A percentile compares a stretch with the other conserved stretches of the same genome.
phyloP scores from a whole-genome alignment of 306 rosid genomes.

The Acmispon strigosus region DNA sequence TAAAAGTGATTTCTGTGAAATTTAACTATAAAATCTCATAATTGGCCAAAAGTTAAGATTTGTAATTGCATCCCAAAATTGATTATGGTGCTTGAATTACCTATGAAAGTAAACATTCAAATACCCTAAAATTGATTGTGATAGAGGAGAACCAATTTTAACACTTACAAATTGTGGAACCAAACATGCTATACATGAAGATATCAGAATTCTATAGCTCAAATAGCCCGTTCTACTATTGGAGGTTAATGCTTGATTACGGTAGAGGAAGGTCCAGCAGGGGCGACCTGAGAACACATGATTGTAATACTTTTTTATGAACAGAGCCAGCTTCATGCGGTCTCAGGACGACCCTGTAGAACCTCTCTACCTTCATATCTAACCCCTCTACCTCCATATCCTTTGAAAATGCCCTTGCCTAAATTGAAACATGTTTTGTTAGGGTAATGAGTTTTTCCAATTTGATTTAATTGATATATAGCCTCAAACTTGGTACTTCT shows the following conservation, averaged over 20 bases:
- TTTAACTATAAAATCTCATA: no score
- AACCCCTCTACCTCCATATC: conserved; percentile 34
- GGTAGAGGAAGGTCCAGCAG: conserved; percentile 44
- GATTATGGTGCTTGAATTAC: no score
- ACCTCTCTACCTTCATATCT: conserved; percentile 34
- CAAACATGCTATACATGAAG: neutral
- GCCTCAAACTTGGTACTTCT: conserved; percentile 25
- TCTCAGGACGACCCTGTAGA: conserved; percentile 57
- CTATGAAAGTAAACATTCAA: no score
- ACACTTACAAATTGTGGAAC: no score
- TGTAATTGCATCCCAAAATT: no score
- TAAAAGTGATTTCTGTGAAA: no score
- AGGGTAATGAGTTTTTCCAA: neutral
- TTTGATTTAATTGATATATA: conserved; percentile 9
- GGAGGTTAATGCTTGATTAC: neutral
- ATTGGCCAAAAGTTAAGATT: no score
- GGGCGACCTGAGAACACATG: conserved; percentile 97
- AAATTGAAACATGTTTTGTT: neutral
- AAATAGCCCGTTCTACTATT: neutral
- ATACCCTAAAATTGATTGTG: no score
- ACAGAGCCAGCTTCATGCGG: conserved; percentile 25
- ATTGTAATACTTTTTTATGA: no score
- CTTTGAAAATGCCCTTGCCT: neutral
- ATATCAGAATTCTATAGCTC: neutral
- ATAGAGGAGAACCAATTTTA: no score